phyloP scores from a whole-genome alignment of 2,329 filamentous ascomycete genomes.

The Nannizziopsis barbatae region DNA sequence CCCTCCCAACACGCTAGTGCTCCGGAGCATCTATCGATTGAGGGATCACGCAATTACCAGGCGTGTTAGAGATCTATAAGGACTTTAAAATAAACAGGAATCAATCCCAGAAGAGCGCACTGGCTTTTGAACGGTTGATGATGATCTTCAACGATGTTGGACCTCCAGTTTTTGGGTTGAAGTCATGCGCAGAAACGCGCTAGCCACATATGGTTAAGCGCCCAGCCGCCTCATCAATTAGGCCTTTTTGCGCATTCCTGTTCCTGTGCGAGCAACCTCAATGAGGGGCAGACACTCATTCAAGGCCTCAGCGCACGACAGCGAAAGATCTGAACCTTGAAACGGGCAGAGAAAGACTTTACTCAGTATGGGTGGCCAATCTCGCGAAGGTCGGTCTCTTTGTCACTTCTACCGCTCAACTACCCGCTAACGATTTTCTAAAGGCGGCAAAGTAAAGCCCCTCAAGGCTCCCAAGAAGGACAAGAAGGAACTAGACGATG shows the following conservation, averaged over 20 bases:
- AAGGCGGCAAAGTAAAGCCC: slow-evolving; percentile 73
- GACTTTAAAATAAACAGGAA: neutral
- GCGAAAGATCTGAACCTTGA: too few species aligned
- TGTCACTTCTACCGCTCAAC: neutral
- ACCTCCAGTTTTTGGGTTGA: neutral
- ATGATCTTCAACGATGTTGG: slow-evolving; percentile 1
- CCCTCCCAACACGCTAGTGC: slow-evolving; percentile 4
- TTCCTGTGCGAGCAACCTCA: too few species aligned
- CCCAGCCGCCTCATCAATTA: neutral
- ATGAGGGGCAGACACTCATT: neutral
- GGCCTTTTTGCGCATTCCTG: neutral
- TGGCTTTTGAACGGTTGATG: slow-evolving; percentile 1
- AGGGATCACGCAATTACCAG: neutral
- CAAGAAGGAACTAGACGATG: slow-evolving; percentile 71
- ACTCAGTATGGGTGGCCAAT: slow-evolving; percentile 51
- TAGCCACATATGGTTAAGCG: slow-evolving; percentile 4
- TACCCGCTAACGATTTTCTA: neutral
- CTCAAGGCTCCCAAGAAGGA: slow-evolving; percentile 84
- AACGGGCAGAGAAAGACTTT: too few species aligned
- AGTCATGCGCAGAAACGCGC: neutral
- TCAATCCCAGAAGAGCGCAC: slow-evolving; percentile 3
- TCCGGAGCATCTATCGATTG: slow-evolving; percentile 1
- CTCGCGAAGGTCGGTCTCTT: slow-evolving; percentile 49
- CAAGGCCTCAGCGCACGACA: too few species aligned
- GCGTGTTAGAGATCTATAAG: neutral